Evolutionary conservation across 225 moss, liverwort and hornwort species (phyloP).

Genomic region (Straminergon stramineum): DNA sequence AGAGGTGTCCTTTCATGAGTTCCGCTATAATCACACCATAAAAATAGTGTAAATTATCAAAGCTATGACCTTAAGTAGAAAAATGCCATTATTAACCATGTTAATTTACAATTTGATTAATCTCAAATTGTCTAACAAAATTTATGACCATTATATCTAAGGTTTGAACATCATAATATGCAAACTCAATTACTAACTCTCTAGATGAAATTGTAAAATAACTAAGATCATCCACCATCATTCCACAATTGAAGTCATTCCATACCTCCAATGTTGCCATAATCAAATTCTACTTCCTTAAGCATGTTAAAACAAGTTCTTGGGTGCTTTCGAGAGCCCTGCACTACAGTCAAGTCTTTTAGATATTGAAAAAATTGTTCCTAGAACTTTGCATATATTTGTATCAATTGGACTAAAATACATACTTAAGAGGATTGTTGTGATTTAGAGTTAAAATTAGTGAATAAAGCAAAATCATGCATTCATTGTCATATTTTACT

Average conservation of each 20-base stretch:
- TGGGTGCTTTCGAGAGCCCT: neutral
- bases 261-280: constrained; percentile 8
- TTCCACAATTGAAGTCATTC: neutral
- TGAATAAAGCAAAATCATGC: neutral
- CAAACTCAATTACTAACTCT: neutral
- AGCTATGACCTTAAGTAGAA: too few relatives aligned
- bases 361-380: neutral
- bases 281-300: neutral
- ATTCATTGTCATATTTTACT: neutral
- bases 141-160: too few relatives aligned
- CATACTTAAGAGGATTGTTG: neutral
- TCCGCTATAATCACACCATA: neutral
- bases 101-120: neutral
- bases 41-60: neutral
- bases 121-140: neutral
- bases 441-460: neutral
- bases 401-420: rapidly evolving
- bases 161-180: neutral
- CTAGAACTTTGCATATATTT: neutral
- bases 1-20: constrained; percentile 1
- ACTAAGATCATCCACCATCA: neutral
- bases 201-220: too few relatives aligned
- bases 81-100: neutral
- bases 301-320: constrained; percentile 9
- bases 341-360: neutral